Percentiles rank a stretch among this genome's conserved stretches.
Evolutionary conservation across 2,329 filamentous ascomycete genomes (phyloP).

Genomic region (Davidsoniella australis): DNA sequence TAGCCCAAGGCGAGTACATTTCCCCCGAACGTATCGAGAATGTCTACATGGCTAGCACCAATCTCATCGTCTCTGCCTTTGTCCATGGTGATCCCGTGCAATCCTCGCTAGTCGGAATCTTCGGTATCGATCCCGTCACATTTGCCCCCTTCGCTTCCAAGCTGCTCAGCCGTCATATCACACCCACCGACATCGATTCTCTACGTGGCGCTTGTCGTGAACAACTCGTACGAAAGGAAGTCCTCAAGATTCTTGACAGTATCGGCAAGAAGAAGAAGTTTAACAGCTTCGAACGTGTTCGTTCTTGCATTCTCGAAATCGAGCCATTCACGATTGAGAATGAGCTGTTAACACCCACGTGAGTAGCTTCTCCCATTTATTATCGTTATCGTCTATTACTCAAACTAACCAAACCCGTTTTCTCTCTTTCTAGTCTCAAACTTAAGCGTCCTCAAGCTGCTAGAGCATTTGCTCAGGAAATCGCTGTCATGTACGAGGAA

Average conservation of each 20-base stretch:
- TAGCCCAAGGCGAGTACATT: constrained; percentile 94
- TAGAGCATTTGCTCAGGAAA: constrained; percentile 33
- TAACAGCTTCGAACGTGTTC: constrained; percentile 76
- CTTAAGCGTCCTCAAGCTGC: constrained; percentile 41
- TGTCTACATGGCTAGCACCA: constrained; percentile 68
- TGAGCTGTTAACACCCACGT: constrained; percentile 76
- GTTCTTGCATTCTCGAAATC: constrained; percentile 54
- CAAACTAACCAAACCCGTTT: not conserved
- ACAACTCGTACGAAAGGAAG: constrained; percentile 53
- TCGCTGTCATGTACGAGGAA: constrained; percentile 40
- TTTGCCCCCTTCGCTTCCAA: constrained; percentile 72
- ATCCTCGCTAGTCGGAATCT: constrained; percentile 66
- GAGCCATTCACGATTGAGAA: constrained; percentile 93
- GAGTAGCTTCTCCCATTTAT: constrained; percentile 26
- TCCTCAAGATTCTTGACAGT: constrained; percentile 61
- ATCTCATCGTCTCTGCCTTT: constrained; percentile 62
- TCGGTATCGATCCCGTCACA: constrained; percentile 68
- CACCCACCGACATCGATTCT: constrained; percentile 45
- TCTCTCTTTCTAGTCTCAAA: constrained; percentile 29
- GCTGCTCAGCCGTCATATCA: constrained; percentile 51
- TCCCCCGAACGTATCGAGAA: constrained; percentile 96
- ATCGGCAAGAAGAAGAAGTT: constrained; percentile 75
- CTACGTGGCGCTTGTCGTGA: constrained; percentile 52
- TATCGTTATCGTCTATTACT: not conserved
- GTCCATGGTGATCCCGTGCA: constrained; percentile 82